These are phyloP conservation scores for Phytopythium kandeliae DNA, from an alignment of 352 stramenopile species.

Conservation along the genomic window DNA sequence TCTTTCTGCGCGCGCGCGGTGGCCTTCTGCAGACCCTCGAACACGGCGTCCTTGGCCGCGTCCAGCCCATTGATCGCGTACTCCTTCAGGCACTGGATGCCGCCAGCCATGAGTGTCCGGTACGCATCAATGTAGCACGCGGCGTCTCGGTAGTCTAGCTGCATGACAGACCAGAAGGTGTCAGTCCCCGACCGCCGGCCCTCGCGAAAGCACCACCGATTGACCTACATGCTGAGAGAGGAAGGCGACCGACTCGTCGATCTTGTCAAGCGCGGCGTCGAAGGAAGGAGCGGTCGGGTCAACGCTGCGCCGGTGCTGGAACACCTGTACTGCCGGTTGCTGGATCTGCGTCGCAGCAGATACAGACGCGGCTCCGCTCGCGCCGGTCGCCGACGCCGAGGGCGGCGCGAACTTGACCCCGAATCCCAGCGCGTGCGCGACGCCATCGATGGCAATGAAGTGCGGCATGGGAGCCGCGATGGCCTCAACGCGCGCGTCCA, in stretches of 20 bases:
- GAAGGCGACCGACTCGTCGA: constrained; percentile 60
- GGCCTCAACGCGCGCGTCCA: constrained; percentile 54
- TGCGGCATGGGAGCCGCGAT: constrained; percentile 65
- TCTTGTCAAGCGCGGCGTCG: constrained; percentile 53
- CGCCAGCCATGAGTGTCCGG: constrained; percentile 47
- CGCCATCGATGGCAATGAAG: constrained; percentile 57
- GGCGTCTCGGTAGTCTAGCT: constrained; percentile 69
- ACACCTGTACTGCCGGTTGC: constrained; percentile 59
- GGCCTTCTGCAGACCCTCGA: constrained; percentile 42
- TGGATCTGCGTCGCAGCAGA: constrained; percentile 1
- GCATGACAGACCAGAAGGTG: too few relatives aligned
- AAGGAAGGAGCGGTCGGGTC: constrained; percentile 66
- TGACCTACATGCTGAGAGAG: constrained; percentile 59
- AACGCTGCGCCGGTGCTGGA: constrained; percentile 65
- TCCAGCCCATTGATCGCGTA: constrained; percentile 67
- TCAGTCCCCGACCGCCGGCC: too few relatives aligned
- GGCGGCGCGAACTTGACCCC: constrained; percentile 60
- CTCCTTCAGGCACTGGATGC: constrained; percentile 61
- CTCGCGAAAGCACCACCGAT: too few relatives aligned
- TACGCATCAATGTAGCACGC: constrained; percentile 75
- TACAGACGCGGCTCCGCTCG: neutral
- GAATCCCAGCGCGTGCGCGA: constrained; percentile 56
- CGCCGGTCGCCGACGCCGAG: constrained; percentile 5
- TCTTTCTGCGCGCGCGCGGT: constrained; percentile 1
- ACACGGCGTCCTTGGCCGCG: constrained; percentile 58